These are phyloP conservation scores for Saccharomyces jurei DNA, from an alignment of 805 yeast species.

Conservation along the genomic window DNA sequence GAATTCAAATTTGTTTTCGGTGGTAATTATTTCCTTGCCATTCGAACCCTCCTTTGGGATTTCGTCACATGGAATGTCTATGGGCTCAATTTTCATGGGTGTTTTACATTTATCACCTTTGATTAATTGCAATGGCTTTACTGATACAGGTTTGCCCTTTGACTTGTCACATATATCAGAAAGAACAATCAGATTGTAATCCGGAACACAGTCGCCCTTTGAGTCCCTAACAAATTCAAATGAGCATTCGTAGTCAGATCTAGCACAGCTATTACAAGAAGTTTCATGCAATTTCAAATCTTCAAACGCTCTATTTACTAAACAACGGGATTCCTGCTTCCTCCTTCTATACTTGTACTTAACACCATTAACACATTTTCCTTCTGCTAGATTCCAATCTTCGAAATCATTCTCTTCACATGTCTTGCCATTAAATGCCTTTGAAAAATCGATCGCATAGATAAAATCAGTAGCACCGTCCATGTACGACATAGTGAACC, in stretches of 20 bases:
- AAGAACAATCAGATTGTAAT: conserved; percentile 12
- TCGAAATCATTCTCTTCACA: conserved; percentile 53
- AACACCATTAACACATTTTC: conserved; percentile 59
- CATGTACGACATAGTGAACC: conserved; percentile 19
- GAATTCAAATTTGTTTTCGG: conserved; percentile 43
- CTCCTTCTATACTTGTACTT: conserved; percentile 57
- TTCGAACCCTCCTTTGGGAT: conserved; percentile 2
- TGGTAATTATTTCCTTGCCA: conserved; percentile 30
- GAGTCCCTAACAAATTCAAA: conserved; percentile 37
- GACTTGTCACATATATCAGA: conserved; percentile 16
- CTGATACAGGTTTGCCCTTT: conserved; percentile 5
- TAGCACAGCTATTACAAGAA: conserved; percentile 53
- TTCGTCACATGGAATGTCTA: conserved; percentile 22
- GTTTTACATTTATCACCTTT: conserved; percentile 18
- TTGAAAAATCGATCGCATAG: conserved; percentile 45
- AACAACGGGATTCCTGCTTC: conserved; percentile 56
- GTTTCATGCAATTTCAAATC: conserved; percentile 39
- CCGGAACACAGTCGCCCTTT: conserved; percentile 43
- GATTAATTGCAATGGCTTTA: conserved; percentile 14
- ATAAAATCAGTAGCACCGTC: conserved; percentile 8
- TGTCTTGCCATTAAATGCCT: conserved; percentile 40
- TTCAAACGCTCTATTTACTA: conserved; percentile 30
- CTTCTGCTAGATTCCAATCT: conserved; percentile 38
- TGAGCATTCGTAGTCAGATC: conserved; percentile 69
- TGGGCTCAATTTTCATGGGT: conserved; percentile 20